Conservation (phyloP, 2,329 filamentous ascomycete species). For the Cadophora sp. region DNA sequence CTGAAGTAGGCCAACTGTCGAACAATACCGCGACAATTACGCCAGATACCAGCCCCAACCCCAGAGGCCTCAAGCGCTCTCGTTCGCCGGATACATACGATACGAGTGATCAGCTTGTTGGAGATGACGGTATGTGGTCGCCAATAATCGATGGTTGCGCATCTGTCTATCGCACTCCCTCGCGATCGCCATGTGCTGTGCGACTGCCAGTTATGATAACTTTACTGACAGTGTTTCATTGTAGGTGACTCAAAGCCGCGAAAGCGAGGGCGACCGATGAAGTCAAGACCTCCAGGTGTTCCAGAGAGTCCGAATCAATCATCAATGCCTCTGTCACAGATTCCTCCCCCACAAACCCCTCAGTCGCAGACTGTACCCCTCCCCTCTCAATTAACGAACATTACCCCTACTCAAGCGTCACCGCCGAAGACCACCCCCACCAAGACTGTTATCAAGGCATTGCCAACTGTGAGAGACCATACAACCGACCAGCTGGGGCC, state of each 20-base stretch:
- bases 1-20: constrained; percentile 38
- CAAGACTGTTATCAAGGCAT: constrained; percentile 87
- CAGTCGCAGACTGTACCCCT: constrained; percentile 50
- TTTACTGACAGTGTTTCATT: constrained; percentile 38
- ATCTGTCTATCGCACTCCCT: constrained; percentile 18
- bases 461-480: constrained; percentile 95
- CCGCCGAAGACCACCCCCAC: constrained; percentile 82
- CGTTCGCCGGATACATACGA: constrained; percentile 70
- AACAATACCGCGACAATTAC: constrained; percentile 51
- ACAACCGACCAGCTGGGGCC: constrained; percentile 93
- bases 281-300: constrained; percentile 52
- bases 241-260: constrained; percentile 51
- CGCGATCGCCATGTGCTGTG: constrained; percentile 39
- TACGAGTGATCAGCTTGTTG: constrained; percentile 61
- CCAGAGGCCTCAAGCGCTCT: constrained; percentile 80
- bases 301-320: constrained; percentile 64
- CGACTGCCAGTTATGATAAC: constrained; percentile 28
- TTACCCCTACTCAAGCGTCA: constrained; percentile 56
- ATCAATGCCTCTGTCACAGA: constrained; percentile 53
- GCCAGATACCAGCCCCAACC: constrained; percentile 59
- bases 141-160: constrained; percentile 8
- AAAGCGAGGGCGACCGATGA: constrained; percentile 47
- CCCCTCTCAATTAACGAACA: constrained; percentile 41
- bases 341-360: constrained; percentile 60
- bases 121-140: constrained; percentile 75